Percentiles rank a stretch among this genome's conserved stretches.
These are phyloP conservation scores for Lachnellula hyalina DNA, from an alignment of 2,329 filamentous ascomycete genomes.

Conservation along the genomic window DNA sequence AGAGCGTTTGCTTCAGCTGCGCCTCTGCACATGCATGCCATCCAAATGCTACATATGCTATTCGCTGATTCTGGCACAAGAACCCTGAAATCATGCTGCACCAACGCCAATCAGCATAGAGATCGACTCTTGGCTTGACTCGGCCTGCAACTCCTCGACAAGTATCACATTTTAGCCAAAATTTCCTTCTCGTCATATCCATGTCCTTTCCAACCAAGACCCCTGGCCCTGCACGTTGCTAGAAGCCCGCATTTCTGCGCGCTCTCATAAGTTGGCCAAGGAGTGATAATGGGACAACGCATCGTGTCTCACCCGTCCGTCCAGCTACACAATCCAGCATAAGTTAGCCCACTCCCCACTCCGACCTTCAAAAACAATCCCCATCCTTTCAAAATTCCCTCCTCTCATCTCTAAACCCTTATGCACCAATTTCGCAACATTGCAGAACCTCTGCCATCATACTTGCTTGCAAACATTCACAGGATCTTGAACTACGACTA, in stretches of 20 bases:
- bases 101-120: slow-evolving; percentile 3
- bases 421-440: slow-evolving; percentile 14
- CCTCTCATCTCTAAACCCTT: slow-evolving; percentile 9
- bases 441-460: slow-evolving; percentile 16
- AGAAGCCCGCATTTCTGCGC: slow-evolving; percentile 7
- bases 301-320: slow-evolving; percentile 26
- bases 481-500: slow-evolving; percentile 5
- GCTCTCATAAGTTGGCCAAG: slow-evolving; percentile 19
- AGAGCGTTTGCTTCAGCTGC: background rate
- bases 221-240: slow-evolving; percentile 5
- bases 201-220: slow-evolving; percentile 12
- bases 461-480: slow-evolving; percentile 16
- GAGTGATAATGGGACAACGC: slow-evolving; percentile 25
- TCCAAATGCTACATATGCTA: background rate
- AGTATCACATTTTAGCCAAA: slow-evolving; percentile 12
- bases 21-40: background rate
- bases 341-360: slow-evolving; percentile 22
- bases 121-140: slow-evolving; percentile 14
- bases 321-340: slow-evolving; percentile 19
- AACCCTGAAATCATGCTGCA: slow-evolving; percentile 5
- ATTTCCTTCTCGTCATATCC: slow-evolving; percentile 3
- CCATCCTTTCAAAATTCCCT: slow-evolving; percentile 13
- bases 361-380: slow-evolving; percentile 10
- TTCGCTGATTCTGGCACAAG: background rate
- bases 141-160: slow-evolving; percentile 14